phyloP scores from a whole-genome alignment of 225 moss, liverwort and hornwort genomes.

The Marchantia polymorpha region DNA sequence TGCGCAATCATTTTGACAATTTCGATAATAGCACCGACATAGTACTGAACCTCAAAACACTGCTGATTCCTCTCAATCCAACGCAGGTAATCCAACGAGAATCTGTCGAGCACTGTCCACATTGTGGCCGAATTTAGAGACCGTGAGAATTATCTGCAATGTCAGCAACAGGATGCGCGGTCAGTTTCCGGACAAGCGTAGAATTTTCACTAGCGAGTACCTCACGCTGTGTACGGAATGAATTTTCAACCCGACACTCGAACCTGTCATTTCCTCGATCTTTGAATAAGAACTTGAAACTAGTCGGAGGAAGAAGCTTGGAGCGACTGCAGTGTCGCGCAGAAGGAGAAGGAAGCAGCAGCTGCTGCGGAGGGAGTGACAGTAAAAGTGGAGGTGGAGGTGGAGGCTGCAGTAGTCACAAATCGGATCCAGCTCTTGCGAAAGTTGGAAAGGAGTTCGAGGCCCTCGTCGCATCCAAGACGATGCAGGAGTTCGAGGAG shows the following conservation, averaged over 20 bases:
- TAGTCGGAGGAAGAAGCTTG: conserved; percentile 13
- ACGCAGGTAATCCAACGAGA: no score
- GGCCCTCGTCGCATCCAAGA: conserved; percentile 58
- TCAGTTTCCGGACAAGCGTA: not conserved
- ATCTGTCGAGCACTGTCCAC: no score
- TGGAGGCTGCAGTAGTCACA: conserved; percentile 39
- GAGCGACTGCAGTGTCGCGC: conserved; percentile 37
- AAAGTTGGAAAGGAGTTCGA: conserved; percentile 75
- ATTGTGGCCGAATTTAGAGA: no score
- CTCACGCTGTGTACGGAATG: not conserved
- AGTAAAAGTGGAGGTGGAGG: conserved; percentile 39
- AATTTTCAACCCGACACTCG: not conserved
- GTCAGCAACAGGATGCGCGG: conserved; percentile 2
- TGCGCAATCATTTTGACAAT: no score
- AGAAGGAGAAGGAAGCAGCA: conserved; percentile 52
- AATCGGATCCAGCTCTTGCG: conserved; percentile 46
- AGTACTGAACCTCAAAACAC: no score
- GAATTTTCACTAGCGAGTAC: not conserved
- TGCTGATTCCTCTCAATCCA: no score
- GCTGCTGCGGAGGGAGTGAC: conserved; percentile 55
- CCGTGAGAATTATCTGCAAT: not conserved
- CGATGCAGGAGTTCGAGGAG: conserved; percentile 66
- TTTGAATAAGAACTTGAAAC: conserved; percentile 24
- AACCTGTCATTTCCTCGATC: conserved; percentile 13
- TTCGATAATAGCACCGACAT: no score